phyloP scores from a whole-genome alignment of 805 yeast genomes.

The Yarrowia sp. region DNA sequence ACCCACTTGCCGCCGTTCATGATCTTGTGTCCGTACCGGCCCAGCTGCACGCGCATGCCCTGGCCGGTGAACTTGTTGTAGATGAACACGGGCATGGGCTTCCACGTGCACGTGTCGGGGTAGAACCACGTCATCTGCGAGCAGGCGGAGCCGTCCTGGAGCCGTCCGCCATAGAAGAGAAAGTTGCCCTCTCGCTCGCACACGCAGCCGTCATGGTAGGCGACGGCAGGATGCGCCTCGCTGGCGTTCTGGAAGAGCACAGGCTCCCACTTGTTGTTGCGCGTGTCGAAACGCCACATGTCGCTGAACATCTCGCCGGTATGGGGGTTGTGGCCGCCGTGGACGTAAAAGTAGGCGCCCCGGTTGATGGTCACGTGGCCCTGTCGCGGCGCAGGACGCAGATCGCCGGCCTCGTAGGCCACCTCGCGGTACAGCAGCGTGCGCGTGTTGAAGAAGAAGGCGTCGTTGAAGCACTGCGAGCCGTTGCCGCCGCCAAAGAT shows the following conservation, averaged over 20 bases:
- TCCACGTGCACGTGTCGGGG: background rate
- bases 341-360: background rate
- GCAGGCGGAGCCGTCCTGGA: background rate
- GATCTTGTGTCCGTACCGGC: slow-evolving; percentile 30
- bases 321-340: slow-evolving; percentile 15
- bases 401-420: background rate
- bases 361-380: slow-evolving; percentile 7
- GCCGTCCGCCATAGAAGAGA: slow-evolving; percentile 1
- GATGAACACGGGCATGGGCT: background rate
- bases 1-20: slow-evolving; percentile 28
- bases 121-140: background rate
- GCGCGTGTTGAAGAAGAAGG: slow-evolving; percentile 3
- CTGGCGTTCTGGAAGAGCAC: background rate
- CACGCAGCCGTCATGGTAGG: slow-evolving; percentile 9
- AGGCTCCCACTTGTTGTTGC: background rate
- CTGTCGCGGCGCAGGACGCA: background rate
- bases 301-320: background rate
- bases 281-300: slow-evolving; percentile 7
- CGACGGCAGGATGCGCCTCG: background rate
- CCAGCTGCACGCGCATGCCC: slow-evolving; percentile 8
- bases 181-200: slow-evolving; percentile 6
- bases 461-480: slow-evolving; percentile 5
- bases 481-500: slow-evolving; percentile 16
- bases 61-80: slow-evolving; percentile 21
- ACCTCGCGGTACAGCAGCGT: background rate